Evolutionary conservation across 495 filamentous ascomycete species (phyloP), one percentile per base, ranked within the genome.

Genomic region (Cenococcum geophilum): DNA sequence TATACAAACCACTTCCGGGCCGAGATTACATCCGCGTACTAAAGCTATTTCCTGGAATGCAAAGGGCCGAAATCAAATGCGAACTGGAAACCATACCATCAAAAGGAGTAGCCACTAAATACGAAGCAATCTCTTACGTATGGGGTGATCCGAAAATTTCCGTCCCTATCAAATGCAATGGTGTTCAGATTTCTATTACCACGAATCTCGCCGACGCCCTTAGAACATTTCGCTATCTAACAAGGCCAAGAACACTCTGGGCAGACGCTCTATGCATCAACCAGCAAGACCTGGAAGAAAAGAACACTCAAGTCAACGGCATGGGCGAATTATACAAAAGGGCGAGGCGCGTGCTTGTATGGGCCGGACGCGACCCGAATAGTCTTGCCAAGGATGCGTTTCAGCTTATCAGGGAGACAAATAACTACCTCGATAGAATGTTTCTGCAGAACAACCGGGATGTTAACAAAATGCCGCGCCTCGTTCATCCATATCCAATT

Each of bases 101-200:
- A 14, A 40, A 6, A 14, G 45, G 53, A 5, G 22, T 53, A 6
- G 42, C 35, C 5, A 23, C 1, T 27, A 20, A 52, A 25, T 59
- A 63, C 23, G 61, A 63, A 34, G 61, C 61, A 4, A 53, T 63
- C 23, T 63, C 55, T 5, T 63, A 63, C 36, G 20, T 23, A n/a
- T 63, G 61, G 61, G 61, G 61, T 6, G 45, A 9, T 3, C 61
- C 61, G 4, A 43, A 23, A 12, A 14, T 8, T 14, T 14, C 14
- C 6, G 36, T 40, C 36, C 8, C 8, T 40, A 40, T 40, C 36
- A 8, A 8, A 14, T 40, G 36, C 36, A 40, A 40, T 14, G 14
- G 14, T 14, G 8, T 40, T 14, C 8, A 40, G 36, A 6, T 8
- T 18, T 18, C 6, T 11, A 25, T 62, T 1, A 57, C 53, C 10